Conservation (phyloP, 345 rosid species). For the Anacardium occidentale region DNA sequence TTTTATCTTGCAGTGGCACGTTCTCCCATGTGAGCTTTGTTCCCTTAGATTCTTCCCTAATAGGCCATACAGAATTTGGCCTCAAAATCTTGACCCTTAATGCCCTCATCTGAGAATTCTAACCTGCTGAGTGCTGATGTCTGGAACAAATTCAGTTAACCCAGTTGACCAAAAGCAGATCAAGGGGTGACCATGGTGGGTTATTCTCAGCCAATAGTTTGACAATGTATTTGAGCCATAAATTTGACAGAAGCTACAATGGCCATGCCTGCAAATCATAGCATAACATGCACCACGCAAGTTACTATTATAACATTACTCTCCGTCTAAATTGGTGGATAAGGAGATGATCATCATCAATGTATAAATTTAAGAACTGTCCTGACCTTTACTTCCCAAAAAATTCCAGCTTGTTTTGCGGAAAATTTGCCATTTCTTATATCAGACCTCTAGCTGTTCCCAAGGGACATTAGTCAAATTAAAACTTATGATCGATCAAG, state of each 20-base stretch:
- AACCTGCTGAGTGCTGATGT: neutral
- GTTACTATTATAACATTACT: neutral
- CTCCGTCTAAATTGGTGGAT: neutral
- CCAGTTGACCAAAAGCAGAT: neutral
- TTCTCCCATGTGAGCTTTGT: constrained; percentile 33
- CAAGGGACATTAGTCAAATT: neutral
- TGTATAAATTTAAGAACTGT: neutral
- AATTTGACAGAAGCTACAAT: neutral
- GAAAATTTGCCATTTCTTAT: neutral
- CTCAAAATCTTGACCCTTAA: neutral
- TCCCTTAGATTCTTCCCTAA: neutral
- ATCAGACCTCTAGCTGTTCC: too few relatives aligned
- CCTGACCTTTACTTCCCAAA: neutral
- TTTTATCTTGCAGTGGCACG: constrained; percentile 13
- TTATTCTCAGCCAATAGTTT: neutral
- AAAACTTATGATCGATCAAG: neutral
- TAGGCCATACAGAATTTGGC: neutral
- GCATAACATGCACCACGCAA: constrained; percentile 1
- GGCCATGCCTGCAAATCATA: constrained; percentile 12
- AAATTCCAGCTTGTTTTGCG: neutral
- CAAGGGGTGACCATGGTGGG: neutral
- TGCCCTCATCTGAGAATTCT: neutral
- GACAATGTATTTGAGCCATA: neutral
- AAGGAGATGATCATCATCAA: neutral
- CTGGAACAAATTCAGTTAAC: neutral